Percentiles rank a stretch among this genome's conserved stretches.
These are phyloP conservation scores for Penicillium griseofulvum DNA, from an alignment of 2,329 filamentous ascomycete species.

Conservation along the genomic window DNA sequence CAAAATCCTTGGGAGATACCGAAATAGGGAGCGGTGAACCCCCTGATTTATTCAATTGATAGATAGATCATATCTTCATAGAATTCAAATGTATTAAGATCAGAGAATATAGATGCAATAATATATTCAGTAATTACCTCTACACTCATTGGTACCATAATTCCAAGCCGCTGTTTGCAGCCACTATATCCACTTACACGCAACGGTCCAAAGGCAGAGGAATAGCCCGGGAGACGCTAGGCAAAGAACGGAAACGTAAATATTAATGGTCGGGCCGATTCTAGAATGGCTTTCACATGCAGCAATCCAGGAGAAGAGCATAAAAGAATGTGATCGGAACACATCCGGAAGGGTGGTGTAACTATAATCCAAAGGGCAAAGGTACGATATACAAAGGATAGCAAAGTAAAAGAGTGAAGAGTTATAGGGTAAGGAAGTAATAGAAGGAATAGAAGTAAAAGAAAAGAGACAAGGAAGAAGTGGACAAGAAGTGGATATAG, in stretches of 20 bases:
- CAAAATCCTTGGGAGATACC: neutral
- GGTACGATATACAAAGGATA: neutral
- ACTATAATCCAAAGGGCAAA: neutral
- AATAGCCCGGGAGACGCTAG: conserved; percentile 11
- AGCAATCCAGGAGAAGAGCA: conserved; percentile 3
- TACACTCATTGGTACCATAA: neutral
- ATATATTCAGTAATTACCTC: neutral
- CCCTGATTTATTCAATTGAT: conserved; percentile 3
- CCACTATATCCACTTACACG: conserved; percentile 2
- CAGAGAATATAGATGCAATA: neutral
- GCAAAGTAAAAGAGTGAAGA: neutral
- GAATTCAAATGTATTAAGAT: neutral
- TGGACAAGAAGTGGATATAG: neutral
- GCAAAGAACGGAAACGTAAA: neutral
- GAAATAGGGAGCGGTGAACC: neutral
- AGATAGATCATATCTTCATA: neutral
- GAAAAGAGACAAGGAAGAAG: neutral
- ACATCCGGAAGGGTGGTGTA: conserved; percentile 5
- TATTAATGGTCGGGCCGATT: conserved; percentile 10
- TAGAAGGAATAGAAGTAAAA: neutral
- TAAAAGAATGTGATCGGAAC: conserved; percentile 7
- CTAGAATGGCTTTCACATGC: conserved; percentile 6
- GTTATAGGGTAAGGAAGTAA: neutral
- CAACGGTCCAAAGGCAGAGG: conserved; percentile 5
- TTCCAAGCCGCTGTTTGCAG: conserved; percentile 10